A percentile compares a stretch with the other conserved stretches of the same genome.
These are phyloP conservation scores for Corymbia maculata DNA, from an alignment of 345 rosid species.

Conservation along the genomic window DNA sequence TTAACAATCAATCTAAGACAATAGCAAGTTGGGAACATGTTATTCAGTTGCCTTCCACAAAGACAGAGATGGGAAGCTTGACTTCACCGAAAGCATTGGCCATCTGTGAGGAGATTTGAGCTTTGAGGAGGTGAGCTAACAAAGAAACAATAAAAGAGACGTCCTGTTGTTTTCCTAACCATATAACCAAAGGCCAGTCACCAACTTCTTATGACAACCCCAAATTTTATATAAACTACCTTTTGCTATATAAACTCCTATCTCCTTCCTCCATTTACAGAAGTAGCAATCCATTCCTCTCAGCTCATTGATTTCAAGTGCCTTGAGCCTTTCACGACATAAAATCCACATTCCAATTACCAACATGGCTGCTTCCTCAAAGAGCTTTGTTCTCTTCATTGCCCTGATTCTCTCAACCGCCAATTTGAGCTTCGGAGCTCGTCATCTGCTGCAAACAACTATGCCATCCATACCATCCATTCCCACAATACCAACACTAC, in stretches of 20 bases:
- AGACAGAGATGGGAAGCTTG: neutral
- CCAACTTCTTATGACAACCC: neutral
- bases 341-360: neutral
- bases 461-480: neutral
- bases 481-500: neutral
- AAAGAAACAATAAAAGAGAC: neutral
- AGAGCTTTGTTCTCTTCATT: neutral
- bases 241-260: neutral
- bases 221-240: neutral
- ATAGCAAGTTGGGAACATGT: neutral
- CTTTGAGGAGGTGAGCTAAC: neutral
- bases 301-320: neutral
- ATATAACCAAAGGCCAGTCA: neutral
- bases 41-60: neutral
- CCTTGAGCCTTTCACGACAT: neutral
- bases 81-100: neutral
- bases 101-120: neutral
- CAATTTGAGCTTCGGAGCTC: conserved; percentile 3
- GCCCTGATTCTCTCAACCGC: conserved; percentile 1
- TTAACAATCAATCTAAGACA: neutral
- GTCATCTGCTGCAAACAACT: conserved; percentile 10
- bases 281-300: neutral
- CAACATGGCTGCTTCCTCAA: conserved; percentile 1
- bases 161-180: neutral
- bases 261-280: neutral